Evolutionary conservation across 2,329 filamentous ascomycete genomes (phyloP).

Genomic region (Hymenoscyphus repandus): DNA sequence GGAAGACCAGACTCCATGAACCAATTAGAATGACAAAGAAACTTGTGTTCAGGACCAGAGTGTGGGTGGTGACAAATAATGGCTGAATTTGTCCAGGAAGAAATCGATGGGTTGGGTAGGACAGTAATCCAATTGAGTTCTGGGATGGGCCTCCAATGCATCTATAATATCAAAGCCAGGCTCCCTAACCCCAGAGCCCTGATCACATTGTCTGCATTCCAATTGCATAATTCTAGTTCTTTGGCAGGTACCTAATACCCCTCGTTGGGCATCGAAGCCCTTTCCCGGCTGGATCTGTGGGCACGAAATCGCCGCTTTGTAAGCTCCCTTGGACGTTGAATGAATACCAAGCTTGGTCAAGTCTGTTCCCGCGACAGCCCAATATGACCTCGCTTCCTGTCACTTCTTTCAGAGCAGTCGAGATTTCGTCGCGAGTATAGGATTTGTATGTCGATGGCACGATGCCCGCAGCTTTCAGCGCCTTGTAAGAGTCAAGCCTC

Average conservation of each 20-base stretch:
- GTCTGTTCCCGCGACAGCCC: slow-evolving; percentile 38
- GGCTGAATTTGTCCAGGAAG: no score
- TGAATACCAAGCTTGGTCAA: slow-evolving; percentile 47
- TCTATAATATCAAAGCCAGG: no score
- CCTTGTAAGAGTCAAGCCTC: slow-evolving; percentile 45
- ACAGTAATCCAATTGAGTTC: no score
- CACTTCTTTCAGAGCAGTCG: slow-evolving; percentile 36
- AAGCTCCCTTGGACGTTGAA: slow-evolving; percentile 12
- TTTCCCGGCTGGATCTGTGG: slow-evolving; percentile 11
- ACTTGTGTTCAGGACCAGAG: no score
- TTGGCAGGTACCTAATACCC: slow-evolving; percentile 8
- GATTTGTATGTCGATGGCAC: slow-evolving; percentile 37
- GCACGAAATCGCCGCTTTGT: slow-evolving; percentile 11
- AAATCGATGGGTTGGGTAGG: no score
- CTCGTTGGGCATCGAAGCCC: slow-evolving; percentile 7
- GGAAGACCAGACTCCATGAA: no score
- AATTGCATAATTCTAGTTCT: neutral
- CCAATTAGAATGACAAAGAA: no score
- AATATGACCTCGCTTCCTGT: slow-evolving; percentile 42
- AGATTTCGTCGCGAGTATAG: slow-evolving; percentile 39
- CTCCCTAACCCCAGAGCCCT: no score
- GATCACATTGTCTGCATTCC: no score
- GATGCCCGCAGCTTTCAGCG: slow-evolving; percentile 46
- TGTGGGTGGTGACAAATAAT: no score
- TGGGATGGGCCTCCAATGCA: no score